A percentile compares a stretch with the other conserved stretches of the same genome.
Conservation (phyloP, 495 filamentous ascomycete genomes). For the Aeminium ludgeri region DNA sequence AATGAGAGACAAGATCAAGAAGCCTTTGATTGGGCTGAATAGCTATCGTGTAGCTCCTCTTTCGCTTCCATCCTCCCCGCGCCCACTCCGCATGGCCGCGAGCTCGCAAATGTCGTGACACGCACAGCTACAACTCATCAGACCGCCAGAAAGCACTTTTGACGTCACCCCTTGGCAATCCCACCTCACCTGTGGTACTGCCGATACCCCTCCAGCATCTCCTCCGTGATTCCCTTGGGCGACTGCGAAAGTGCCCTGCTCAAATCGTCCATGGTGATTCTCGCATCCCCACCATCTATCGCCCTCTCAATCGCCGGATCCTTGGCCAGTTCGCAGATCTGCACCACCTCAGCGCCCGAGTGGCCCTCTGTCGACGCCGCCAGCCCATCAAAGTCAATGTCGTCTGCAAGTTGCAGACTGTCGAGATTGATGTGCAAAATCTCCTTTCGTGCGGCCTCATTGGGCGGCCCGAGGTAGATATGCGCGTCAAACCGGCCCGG, state of each 20-base stretch:
- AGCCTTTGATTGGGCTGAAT: too few relatives aligned
- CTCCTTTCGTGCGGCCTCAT: conserved; percentile 53
- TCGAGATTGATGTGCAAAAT: conserved; percentile 53
- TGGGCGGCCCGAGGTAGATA: conserved; percentile 80
- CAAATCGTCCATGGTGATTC: conserved; percentile 14
- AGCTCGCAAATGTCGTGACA: too few relatives aligned
- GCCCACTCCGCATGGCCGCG: too few relatives aligned
- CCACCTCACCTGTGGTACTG: conserved; percentile 1
- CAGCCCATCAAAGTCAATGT: conserved; percentile 48
- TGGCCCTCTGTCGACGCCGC: conserved; percentile 62
- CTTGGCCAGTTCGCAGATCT: conserved; percentile 52
- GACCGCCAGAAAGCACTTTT: too few relatives aligned
- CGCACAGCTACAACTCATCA: too few relatives aligned
- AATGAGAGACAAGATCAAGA: too few relatives aligned
- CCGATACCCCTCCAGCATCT: conserved; percentile 13
- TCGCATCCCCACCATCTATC: conserved; percentile 39
- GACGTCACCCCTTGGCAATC: too few relatives aligned
- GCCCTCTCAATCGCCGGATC: conserved; percentile 14
- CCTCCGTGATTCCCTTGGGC: conserved; percentile 6
- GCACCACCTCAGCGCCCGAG: conserved; percentile 77
- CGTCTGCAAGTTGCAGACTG: conserved; percentile 42
- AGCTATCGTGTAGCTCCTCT: too few relatives aligned
- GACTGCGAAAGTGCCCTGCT: conserved; percentile 6
- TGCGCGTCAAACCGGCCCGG: conserved; percentile 77
- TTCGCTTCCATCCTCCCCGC: too few relatives aligned